A percentile compares a stretch with the other conserved stretches of the same genome.
Evolutionary conservation across 345 rosid species (phyloP).

Genomic region (Cochlearia excelsa): DNA sequence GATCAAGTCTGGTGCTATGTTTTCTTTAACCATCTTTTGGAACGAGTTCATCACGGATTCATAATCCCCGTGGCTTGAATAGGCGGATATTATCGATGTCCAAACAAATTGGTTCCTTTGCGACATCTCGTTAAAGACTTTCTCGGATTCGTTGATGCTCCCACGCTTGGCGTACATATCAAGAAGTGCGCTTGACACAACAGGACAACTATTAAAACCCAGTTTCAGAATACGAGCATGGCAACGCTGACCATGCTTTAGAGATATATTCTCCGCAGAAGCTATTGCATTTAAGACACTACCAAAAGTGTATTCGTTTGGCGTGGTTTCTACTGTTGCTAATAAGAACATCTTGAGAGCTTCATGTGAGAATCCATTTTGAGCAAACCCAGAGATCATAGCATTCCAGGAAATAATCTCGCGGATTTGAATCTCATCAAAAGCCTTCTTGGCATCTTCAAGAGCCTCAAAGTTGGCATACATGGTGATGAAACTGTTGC

Average conservation of each 20-base stretch:
- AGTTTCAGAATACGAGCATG: slow-evolving; percentile 62
- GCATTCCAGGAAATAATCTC: slow-evolving; percentile 83
- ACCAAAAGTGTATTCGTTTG: slow-evolving; percentile 76
- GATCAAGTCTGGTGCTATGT: slow-evolving; percentile 63
- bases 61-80: slow-evolving; percentile 83
- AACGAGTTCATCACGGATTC: slow-evolving; percentile 64
- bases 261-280: slow-evolving; percentile 68
- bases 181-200: slow-evolving; percentile 74
- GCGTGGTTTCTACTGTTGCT: slow-evolving; percentile 45
- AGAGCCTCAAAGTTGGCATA: slow-evolving; percentile 66
- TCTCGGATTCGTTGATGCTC: slow-evolving; percentile 61
- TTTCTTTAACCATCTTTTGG: slow-evolving; percentile 56
- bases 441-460: slow-evolving; percentile 53
- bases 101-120: slow-evolving; percentile 60
- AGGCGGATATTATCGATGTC: slow-evolving; percentile 86
- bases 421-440: slow-evolving; percentile 49
- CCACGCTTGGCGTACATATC: slow-evolving; percentile 97
- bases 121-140: slow-evolving; percentile 56
- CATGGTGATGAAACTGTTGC: slow-evolving; percentile 79
- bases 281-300: slow-evolving; percentile 82
- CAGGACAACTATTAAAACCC: slow-evolving; percentile 54
- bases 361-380: slow-evolving; percentile 57
- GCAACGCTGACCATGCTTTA: slow-evolving; percentile 72
- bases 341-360: slow-evolving; percentile 49
- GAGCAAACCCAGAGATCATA: slow-evolving; percentile 73